phyloP scores from a whole-genome alignment of 2,329 filamentous ascomycete species.

The Zymoseptoria passerinii region DNA sequence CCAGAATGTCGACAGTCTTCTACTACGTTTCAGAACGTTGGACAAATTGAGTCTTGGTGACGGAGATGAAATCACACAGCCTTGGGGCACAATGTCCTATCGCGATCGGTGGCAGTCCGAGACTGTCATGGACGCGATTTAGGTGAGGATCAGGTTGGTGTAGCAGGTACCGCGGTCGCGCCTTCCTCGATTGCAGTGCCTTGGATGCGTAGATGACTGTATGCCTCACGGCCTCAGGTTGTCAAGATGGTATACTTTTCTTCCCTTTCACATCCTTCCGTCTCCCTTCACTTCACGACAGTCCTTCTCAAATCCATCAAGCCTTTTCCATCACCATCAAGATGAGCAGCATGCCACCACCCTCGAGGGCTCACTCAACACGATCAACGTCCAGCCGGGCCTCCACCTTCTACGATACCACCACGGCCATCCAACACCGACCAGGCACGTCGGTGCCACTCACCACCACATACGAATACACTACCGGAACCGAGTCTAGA shows the following conservation, averaged over 20 bases:
- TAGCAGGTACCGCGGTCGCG: background rate
- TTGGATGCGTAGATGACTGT: background rate
- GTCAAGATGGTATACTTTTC: background rate
- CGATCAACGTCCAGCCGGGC: background rate
- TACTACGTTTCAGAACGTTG: background rate
- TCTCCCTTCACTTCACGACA: background rate
- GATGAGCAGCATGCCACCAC: background rate
- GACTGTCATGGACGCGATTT: background rate
- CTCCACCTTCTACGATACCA: background rate
- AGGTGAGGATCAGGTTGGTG: background rate
- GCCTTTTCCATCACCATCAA: background rate
- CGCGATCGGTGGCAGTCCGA: no score
- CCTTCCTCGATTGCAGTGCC: background rate
- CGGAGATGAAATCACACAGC: no score
- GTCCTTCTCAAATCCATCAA: background rate
- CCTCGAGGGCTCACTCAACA: constrained; percentile 2
- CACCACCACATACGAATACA: constrained; percentile 14
- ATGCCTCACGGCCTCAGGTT: background rate
- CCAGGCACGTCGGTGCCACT: constrained; percentile 5
- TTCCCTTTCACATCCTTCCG: background rate
- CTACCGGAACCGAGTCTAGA: constrained; percentile 17
- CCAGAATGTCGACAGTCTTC: background rate
- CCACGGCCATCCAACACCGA: background rate
- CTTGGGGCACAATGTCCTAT: background rate
- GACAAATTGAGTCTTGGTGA: no score